These are phyloP conservation scores for Sordaria brevicollis DNA, from an alignment of 495 filamentous ascomycete genomes.

Conservation along the genomic window DNA sequence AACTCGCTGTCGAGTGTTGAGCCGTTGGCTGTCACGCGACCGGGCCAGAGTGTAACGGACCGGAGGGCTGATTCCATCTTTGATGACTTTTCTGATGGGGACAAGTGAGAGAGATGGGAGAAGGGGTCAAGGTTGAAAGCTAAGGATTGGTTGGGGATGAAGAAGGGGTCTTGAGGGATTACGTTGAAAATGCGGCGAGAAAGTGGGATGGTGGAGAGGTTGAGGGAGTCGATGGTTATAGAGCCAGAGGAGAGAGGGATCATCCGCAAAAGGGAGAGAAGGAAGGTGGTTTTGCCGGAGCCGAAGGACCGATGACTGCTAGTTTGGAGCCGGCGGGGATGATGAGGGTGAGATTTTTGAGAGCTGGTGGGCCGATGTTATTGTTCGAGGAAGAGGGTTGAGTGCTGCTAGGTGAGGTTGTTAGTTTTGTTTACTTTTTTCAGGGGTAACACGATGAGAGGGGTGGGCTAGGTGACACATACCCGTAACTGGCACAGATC, in stretches of 20 bases:
- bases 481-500: constrained; percentile 18
- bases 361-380: neutral
- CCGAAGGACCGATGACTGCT: constrained; percentile 18
- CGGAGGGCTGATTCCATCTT: neutral
- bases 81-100: constrained; percentile 7
- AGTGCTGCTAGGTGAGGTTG: neutral
- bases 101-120: neutral
- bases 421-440: neutral
- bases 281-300: constrained; percentile 78
- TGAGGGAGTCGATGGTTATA: constrained; percentile 71
- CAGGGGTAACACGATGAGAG: neutral
- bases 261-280: constrained; percentile 86
- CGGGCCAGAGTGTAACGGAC: neutral
- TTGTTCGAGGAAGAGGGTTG: neutral
- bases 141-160: constrained; percentile 32
- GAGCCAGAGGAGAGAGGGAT: constrained; percentile 66
- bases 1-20: constrained; percentile 35
- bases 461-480: neutral
- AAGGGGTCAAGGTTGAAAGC: constrained; percentile 32
- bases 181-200: constrained; percentile 1
- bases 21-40: neutral
- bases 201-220: constrained; percentile 58
- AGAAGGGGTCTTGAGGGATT: constrained; percentile 45
- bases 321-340: constrained; percentile 14
- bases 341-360: neutral